These are phyloP conservation scores for Zymoseptoria brevis DNA, from an alignment of 2,329 filamentous ascomycete genomes.

Conservation along the genomic window DNA sequence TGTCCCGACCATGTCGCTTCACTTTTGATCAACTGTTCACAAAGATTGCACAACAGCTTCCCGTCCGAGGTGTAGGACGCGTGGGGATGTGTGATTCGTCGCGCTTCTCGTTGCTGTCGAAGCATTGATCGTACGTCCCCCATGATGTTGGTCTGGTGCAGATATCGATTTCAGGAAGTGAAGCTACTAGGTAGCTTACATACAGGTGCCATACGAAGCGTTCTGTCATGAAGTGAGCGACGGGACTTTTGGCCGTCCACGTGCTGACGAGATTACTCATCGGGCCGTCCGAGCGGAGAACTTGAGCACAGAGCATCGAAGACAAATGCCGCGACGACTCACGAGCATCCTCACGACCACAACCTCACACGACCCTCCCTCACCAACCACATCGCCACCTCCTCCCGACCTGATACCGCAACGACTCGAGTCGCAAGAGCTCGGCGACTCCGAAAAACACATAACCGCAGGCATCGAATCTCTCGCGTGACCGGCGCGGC, in stretches of 20 bases:
- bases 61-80: constrained; percentile 61
- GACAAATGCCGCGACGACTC: neutral
- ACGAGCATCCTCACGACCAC: neutral
- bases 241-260: neutral
- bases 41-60: constrained; percentile 60
- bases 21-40: constrained; percentile 55
- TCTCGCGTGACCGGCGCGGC: constrained; percentile 11
- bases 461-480: neutral
- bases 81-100: constrained; percentile 63
- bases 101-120: constrained; percentile 66
- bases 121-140: constrained; percentile 72
- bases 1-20: constrained; percentile 63
- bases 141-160: constrained; percentile 42
- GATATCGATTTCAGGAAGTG: neutral
- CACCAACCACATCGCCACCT: neutral
- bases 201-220: neutral
- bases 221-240: neutral
- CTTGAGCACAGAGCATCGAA: neutral
- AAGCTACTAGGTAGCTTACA: neutral
- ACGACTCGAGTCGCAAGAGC: neutral
- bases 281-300: neutral
- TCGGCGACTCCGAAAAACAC: neutral
- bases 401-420: neutral
- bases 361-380: neutral
- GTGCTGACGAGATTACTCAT: too few relatives aligned